Evolutionary conservation across 495 filamentous ascomycete genomes (phyloP), one percentile per base, ranked within the genome.

Genomic region (Aspergillus saccharolyticus): DNA sequence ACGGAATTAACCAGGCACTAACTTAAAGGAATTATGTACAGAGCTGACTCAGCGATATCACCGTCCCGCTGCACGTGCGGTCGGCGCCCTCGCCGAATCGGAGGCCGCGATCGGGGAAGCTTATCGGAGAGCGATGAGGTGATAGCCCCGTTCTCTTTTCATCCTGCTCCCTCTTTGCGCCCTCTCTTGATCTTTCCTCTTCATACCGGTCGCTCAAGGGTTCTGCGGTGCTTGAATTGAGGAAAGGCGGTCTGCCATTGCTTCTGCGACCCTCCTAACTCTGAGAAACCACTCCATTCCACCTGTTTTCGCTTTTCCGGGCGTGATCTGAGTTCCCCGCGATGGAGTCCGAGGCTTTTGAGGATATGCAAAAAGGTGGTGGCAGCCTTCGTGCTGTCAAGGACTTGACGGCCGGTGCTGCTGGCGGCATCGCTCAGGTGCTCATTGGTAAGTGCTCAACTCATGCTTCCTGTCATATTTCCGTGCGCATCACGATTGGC

Each of bases 381-480:
- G 76, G 70, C 21, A 63, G 72, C 53, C 63, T 77, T 53, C 77
- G 78, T 63, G 90, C 90, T n/a, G 67, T 87, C 63, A 99, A 99
- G 77, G 95, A 99, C 72, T 77, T 97, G 55, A 86, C 91, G 67
- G 84, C 94, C 19, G 94, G 94, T 54, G 94, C 95, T 57, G 88
- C 83, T 12, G 94, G 94, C 58, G 94, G 94, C 55, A 81, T 96
- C 62, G 93, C 95, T 20, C 95, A 97, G 72, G 94, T 99, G 42
- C 74, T 99, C 56, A 80, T 97, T 60, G 94, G 94, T 97, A 74
- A 71, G 88, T 82, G 57, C 46, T 57, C 28, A 12, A 19, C 33
- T 28, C 15, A 30, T 52, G 14, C 46, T 56, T 56, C 17, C 48
- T 20, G 33, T 39, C 33, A 28, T 28, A 9, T 28, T 28, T 39